Evolutionary conservation across 768 basidiomycete genomes (phyloP).

Genomic region (Leccinum incarnatum): DNA sequence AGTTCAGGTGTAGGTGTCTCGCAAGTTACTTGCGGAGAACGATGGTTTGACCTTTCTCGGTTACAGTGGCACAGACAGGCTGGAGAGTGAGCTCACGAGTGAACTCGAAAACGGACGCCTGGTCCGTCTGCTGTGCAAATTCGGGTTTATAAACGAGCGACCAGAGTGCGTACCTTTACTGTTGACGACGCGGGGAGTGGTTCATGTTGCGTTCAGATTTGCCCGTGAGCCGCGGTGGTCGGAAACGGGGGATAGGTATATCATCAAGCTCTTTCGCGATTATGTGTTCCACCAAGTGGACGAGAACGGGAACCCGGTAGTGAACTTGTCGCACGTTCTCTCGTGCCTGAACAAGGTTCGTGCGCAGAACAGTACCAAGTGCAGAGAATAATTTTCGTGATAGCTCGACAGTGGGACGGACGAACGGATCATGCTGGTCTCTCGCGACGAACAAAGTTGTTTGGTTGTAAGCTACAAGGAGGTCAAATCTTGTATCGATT

Average conservation of each 20-base stretch:
- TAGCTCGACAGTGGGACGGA: constrained; percentile 93
- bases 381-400: not conserved
- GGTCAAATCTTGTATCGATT: constrained; percentile 79
- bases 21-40: not conserved
- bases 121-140: constrained; percentile 85
- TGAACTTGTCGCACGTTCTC: constrained; percentile 89
- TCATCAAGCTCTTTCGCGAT: constrained; percentile 97
- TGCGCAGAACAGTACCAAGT: not conserved
- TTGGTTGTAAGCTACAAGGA: constrained; percentile 93
- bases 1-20: constrained; percentile 59
- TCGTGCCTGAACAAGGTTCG: constrained; percentile 89
- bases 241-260: constrained; percentile 96
- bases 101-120: constrained; percentile 95
- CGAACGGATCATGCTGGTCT: constrained; percentile 91
- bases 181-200: not conserved
- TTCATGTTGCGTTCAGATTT: constrained; percentile 55
- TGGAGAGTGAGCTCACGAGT: constrained; percentile 80
- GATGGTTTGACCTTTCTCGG: not conserved
- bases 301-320: constrained; percentile 81
- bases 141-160: constrained; percentile 99
- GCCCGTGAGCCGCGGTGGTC: constrained; percentile 97
- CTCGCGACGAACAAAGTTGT: constrained; percentile 94
- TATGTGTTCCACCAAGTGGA: constrained; percentile 98
- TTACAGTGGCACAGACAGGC: constrained; percentile 68
- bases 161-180: constrained; percentile 70